Evolutionary conservation across 2,329 filamentous ascomycete species (phyloP).

Genomic region (Shiraia sp.): DNA sequence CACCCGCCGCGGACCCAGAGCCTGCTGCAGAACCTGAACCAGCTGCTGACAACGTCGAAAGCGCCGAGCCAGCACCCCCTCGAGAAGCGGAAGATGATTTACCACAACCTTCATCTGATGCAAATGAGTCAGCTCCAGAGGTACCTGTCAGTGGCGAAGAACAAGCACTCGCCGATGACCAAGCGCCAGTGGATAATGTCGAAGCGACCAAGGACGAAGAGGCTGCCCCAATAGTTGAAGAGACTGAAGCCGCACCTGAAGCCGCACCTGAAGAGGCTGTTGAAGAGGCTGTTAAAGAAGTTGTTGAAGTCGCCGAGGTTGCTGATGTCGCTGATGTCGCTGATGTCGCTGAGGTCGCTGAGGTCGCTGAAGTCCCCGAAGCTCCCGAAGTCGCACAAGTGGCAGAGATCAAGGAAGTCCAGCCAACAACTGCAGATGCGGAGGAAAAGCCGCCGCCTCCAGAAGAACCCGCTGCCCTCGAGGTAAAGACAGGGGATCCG

Average conservation of each 20-base stretch:
- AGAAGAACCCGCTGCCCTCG: background rate
- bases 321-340: too few species aligned
- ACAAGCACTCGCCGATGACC: background rate
- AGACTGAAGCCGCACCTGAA: slow-evolving; percentile 1
- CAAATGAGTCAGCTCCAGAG: background rate
- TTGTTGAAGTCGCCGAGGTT: too few species aligned
- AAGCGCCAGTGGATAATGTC: background rate
- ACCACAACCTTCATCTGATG: background rate
- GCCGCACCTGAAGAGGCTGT: background rate
- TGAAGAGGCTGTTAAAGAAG: slow-evolving; percentile 4
- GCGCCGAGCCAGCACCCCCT: background rate
- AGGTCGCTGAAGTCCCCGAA: background rate
- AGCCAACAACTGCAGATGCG: background rate
- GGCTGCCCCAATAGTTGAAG: background rate
- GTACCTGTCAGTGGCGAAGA: background rate
- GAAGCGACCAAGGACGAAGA: slow-evolving; percentile 1
- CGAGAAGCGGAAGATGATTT: slow-evolving; percentile 1
- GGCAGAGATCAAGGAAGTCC: slow-evolving; percentile 2
- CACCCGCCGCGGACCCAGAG: background rate
- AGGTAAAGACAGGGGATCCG: background rate
- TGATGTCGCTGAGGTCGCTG: background rate
- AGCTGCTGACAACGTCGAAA: slow-evolving; percentile 1
- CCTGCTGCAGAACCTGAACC: slow-evolving; percentile 2
- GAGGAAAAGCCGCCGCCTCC: too few species aligned
- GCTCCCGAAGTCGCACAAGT: background rate